A percentile compares a stretch with the other conserved stretches of the same genome.
Evolutionary conservation across 2,329 filamentous ascomycete genomes (phyloP).

Genomic region (Phaeosphaeria sp.): DNA sequence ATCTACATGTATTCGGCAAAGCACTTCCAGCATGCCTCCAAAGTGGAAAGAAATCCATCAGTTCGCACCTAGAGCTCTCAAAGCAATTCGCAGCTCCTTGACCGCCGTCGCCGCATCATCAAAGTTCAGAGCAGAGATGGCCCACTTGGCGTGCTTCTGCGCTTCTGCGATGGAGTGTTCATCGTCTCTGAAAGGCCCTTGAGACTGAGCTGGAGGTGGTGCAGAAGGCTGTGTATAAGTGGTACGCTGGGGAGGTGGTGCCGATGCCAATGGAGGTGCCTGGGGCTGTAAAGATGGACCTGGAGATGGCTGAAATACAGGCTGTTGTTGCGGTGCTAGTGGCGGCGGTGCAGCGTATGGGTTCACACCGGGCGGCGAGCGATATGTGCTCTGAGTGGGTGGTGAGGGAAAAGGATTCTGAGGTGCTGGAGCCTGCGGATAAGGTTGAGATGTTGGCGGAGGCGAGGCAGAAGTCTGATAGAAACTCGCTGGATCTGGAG

Average conservation of each 20-base stretch:
- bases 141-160: conserved; percentile 96
- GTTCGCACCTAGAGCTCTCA: conserved; percentile 71
- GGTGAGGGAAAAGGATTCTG: conserved; percentile 32
- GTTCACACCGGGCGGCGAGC: conserved; percentile 9
- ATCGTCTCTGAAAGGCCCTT: conserved; percentile 63
- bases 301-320: conserved; percentile 13
- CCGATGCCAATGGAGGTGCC: conserved; percentile 9
- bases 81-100: conserved; percentile 77
- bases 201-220: conserved; percentile 18
- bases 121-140: conserved; percentile 94
- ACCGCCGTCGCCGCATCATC: conserved; percentile 93
- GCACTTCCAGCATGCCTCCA: background rate
- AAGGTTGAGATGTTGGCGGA: conserved; percentile 38
- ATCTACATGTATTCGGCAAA: conserved; percentile 1
- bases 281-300: conserved; percentile 9
- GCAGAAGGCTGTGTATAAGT: conserved; percentile 27
- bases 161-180: conserved; percentile 76
- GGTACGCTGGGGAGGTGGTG: conserved; percentile 11
- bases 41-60: conserved; percentile 34
- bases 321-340: conserved; percentile 15
- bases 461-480: conserved; percentile 47
- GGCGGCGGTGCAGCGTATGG: conserved; percentile 14
- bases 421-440: conserved; percentile 24
- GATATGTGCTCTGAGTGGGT: conserved; percentile 19
- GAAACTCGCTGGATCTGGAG: conserved; percentile 37